A percentile compares a stretch with the other conserved stretches of the same genome.
These are phyloP conservation scores for Erythrobasidium hasegawianum DNA, from an alignment of 1,284 basidiomycete species.

Conservation along the genomic window DNA sequence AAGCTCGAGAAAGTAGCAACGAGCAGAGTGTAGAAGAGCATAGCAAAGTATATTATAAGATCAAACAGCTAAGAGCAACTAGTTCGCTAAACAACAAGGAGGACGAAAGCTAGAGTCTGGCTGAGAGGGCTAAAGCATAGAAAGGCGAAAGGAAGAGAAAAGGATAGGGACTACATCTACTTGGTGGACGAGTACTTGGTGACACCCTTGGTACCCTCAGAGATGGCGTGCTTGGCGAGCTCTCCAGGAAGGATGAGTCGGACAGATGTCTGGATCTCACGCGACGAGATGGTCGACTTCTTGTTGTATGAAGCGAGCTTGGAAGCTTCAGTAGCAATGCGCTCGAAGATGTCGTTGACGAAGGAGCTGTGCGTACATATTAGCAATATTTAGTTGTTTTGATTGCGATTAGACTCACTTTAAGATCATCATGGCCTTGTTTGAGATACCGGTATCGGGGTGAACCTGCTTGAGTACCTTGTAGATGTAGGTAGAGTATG, in stretches of 20 bases:
- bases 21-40: too few species aligned
- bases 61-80: not conserved
- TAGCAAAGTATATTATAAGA: too few species aligned
- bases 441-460: constrained; percentile 93
- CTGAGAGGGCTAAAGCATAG: not conserved
- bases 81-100: not conserved
- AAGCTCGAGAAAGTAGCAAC: too few species aligned
- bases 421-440: constrained; percentile 93
- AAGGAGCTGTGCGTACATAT: constrained; percentile 39
- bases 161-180: constrained; percentile 42
- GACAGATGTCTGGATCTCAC: constrained; percentile 87
- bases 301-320: constrained; percentile 89
- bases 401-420: constrained; percentile 59
- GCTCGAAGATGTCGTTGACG: constrained; percentile 68
- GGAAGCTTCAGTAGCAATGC: constrained; percentile 79
- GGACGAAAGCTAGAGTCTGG: constrained; percentile 1
- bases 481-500: constrained; percentile 44
- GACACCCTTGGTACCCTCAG: constrained; percentile 66
- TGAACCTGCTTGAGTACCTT: constrained; percentile 81
- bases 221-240: constrained; percentile 77
- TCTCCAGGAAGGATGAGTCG: constrained; percentile 84
- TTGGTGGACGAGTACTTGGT: constrained; percentile 58
- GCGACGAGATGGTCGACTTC: constrained; percentile 89
- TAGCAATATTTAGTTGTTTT: constrained; percentile 56
- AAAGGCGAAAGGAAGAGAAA: not conserved